Conservation (phyloP, 148 eudicot species). For the Polygonum maritimum region DNA sequence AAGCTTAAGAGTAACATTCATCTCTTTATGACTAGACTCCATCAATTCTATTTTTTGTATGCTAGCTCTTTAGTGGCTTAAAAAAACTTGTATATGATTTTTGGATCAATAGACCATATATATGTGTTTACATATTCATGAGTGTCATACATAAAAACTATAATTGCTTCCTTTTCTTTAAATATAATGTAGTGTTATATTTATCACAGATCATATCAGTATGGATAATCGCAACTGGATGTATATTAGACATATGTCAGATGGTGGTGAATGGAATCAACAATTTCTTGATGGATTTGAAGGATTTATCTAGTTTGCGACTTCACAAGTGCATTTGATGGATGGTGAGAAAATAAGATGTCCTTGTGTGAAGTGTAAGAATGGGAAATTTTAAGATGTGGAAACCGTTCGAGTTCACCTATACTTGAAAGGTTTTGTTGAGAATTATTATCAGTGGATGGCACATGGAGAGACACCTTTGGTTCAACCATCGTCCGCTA, state of each 20-base stretch:
- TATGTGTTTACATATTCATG: no score
- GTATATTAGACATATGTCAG: not conserved
- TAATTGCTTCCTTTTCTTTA: no score
- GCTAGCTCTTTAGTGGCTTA: not conserved
- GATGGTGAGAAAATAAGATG: not conserved
- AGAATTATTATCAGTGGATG: not conserved
- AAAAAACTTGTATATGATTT: no score
- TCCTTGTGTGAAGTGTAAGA: not conserved
- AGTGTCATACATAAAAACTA: no score
- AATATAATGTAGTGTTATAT: not conserved
- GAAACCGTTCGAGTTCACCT: not conserved
- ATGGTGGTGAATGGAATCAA: not conserved
- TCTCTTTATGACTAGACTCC: no score
- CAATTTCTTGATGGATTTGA: not conserved
- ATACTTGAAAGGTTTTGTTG: not conserved
- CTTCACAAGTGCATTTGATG: not conserved
- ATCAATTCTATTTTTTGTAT: not conserved
- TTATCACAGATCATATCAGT: not conserved
- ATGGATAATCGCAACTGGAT: not conserved
- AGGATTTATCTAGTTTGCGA: not conserved
- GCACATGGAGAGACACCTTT: not conserved
- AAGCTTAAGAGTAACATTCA: no score
- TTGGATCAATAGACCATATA: no score
- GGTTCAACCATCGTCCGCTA: not conserved
- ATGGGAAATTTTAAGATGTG: not conserved